Evolutionary conservation across 176 grass and related monocot genomes (phyloP).

Genomic region (Tillandsia fasciculata): DNA sequence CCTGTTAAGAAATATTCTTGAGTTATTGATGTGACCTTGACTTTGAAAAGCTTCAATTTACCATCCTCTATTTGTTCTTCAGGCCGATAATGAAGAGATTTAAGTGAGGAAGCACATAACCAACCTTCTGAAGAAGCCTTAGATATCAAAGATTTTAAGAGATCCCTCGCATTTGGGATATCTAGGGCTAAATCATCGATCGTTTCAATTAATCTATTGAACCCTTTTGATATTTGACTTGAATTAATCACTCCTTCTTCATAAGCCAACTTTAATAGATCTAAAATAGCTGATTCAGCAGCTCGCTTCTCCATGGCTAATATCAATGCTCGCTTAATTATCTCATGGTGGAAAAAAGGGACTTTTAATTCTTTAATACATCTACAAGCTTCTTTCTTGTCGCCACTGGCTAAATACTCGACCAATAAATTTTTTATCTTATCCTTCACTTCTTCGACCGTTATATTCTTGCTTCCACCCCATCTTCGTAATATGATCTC

Average conservation of each 20-base stretch:
- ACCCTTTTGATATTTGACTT: constrained; percentile 10
- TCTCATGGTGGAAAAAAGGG: constrained; percentile 14
- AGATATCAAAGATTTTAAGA: constrained; percentile 33
- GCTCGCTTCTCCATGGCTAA: constrained; percentile 5
- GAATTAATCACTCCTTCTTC: constrained; percentile 9
- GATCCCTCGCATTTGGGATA: constrained; percentile 5
- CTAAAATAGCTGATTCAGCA: constrained; percentile 2
- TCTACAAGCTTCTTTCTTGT: constrained; percentile 9
- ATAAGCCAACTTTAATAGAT: constrained; percentile 2
- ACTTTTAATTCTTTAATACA: constrained; percentile 7
- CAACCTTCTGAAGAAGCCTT: constrained; percentile 54
- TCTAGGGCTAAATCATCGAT: constrained; percentile 8
- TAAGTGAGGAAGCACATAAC: constrained; percentile 42
- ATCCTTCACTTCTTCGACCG: constrained; percentile 8
- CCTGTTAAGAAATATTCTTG: constrained; percentile 52
- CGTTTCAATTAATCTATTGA: constrained; percentile 2
- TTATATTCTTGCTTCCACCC: constrained; percentile 9
- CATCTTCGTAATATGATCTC: constrained; percentile 1
- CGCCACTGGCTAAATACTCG: constrained; percentile 5
- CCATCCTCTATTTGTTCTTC: constrained; percentile 29
- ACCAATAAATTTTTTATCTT: constrained; percentile 4
- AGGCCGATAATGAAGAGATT: constrained; percentile 23
- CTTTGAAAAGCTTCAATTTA: constrained; percentile 31
- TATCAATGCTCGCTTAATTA: constrained; percentile 4
- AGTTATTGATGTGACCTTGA: constrained; percentile 16